Evolutionary conservation across 1,284 basidiomycete species (phyloP), one percentile per base, ranked within the genome.

Genomic region (Ceratobasidium sp.): DNA sequence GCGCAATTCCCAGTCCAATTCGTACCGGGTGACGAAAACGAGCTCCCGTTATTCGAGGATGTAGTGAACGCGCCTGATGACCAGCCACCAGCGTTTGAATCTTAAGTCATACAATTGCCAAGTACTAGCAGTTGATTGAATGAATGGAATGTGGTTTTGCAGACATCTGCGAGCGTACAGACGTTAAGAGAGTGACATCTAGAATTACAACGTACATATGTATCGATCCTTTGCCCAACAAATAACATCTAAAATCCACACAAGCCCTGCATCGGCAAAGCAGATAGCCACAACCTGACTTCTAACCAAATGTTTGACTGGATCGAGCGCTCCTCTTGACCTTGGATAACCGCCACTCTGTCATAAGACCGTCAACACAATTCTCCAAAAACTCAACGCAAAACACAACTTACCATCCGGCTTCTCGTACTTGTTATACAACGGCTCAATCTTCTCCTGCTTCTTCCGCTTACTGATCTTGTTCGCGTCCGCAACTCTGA

Each of bases 381-480:
- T 44, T 33, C n/a, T 4, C 26, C 7, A 40, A 38, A 15, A 7
- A 33, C 10, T 3, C n/a, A 42, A 20, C 33, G 4, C 5, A 62
- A 33, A 28, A 44, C 12, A 38, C 7, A 2, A 23, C 71, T 50
- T 38, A 74, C 71, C 71, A 86, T 96, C 94, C 65, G 94, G 92
- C 83, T 95, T 94, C 87, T 96, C 93, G 85, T 93, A 95, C 86
- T 95, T 94, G 87, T 95, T 95, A 86, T 85, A 96, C 82, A 96
- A 84, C 4, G 97, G 97, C 83, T 98, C 94, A 81, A 99, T 97
- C 90, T 97, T 98, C 87, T 99, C 97, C 84, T 96, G 93, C 84
- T 92, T 92, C 89, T 99, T 99, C 82, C 97, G 90, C 86, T 98
- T 98, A 82, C 95, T 97, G 85, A 99, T 97, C 85, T 96, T 96